These are phyloP conservation scores for Cutaneotrichosporon spelunceum DNA, from an alignment of 1,284 basidiomycete species.

Conservation along the genomic window DNA sequence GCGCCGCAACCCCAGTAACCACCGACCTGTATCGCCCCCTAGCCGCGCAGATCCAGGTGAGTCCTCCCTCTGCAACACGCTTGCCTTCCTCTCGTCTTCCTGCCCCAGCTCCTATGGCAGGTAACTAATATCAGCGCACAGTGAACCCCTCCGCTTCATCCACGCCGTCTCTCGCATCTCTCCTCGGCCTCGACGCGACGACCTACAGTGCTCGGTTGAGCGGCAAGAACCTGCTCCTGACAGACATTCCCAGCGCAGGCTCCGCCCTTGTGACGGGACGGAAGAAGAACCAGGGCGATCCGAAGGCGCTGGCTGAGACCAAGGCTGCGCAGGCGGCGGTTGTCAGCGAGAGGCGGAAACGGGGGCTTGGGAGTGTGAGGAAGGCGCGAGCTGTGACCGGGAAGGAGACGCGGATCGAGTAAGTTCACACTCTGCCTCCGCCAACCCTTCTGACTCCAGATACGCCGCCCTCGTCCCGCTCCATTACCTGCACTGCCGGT, in stretches of 20 bases:
- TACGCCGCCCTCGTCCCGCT: slow-evolving; percentile 44
- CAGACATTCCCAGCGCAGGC: slow-evolving; percentile 14
- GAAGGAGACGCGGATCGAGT: slow-evolving; percentile 29
- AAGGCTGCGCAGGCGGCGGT: slow-evolving; percentile 20
- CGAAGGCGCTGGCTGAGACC: slow-evolving; percentile 13
- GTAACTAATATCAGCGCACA: slow-evolving; percentile 9
- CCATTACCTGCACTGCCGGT: slow-evolving; percentile 43
- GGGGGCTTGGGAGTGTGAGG: slow-evolving; percentile 12
- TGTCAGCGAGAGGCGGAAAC: slow-evolving; percentile 10
- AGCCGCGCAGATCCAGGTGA: slow-evolving; percentile 14
- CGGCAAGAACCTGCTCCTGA: slow-evolving; percentile 38
- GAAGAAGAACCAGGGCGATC: slow-evolving; percentile 36
- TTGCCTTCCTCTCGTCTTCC: no score
- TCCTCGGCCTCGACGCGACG: slow-evolving; percentile 29
- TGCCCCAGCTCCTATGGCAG: not conserved
- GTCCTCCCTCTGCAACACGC: not conserved
- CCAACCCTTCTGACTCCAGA: slow-evolving; percentile 30
- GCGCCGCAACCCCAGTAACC: slow-evolving; percentile 27
- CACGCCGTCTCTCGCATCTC: slow-evolving; percentile 18
- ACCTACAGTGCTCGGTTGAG: slow-evolving; percentile 34
- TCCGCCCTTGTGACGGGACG: slow-evolving; percentile 31
- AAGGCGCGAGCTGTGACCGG: slow-evolving; percentile 23
- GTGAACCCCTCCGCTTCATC: not conserved
- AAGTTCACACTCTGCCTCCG: no score
- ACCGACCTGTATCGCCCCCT: slow-evolving; percentile 24